phyloP scores from a whole-genome alignment of 176 grass and related monocot species.

The Hordeum vulgare region MorexV3_pseudomolecules_assembly NC_058523.1:521277355-521277854 shows the following conservation, averaged over 20 bases:
- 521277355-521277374: neutral
- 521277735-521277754: conserved; percentile 35
- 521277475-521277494: conserved; percentile 50
- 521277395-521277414: conserved; percentile 24
- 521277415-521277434: conserved; percentile 68
- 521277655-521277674: conserved; percentile 64
- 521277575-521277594: conserved; percentile 34
- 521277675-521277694: conserved; percentile 35
- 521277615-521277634: conserved; percentile 66
- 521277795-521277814: neutral
- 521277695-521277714: conserved; percentile 29
- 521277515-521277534: conserved; percentile 53
- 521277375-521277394: conserved; percentile 15
- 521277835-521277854: conserved; percentile 13
- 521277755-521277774: conserved; percentile 44
- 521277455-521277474: conserved; percentile 56
- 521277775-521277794: conserved; percentile 70
- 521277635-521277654: conserved; percentile 42
- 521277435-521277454: conserved; percentile 69
- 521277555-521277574: conserved; percentile 56
- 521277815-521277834: neutral
- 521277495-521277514: conserved; percentile 51
- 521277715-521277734: conserved; percentile 24
- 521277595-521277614: conserved; percentile 34
- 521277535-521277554: conserved; percentile 68